These are phyloP conservation scores for Decorospora gaudefroyi DNA, from an alignment of 2,329 filamentous ascomycete species.

Conservation along the genomic window DNA sequence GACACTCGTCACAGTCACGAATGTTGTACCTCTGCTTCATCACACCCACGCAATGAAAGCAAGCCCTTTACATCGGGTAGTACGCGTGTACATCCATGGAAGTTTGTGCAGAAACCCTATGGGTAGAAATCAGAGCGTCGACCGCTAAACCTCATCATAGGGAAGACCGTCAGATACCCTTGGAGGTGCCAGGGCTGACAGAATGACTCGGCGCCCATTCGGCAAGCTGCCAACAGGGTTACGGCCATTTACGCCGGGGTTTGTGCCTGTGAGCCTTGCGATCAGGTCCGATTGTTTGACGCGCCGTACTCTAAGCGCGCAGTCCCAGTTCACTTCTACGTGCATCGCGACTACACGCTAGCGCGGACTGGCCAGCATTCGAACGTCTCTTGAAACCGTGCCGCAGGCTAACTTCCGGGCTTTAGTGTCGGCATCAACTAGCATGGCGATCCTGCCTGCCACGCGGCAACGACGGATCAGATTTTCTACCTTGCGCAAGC, in stretches of 20 bases:
- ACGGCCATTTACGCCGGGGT: background rate
- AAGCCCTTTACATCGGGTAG: too few species aligned
- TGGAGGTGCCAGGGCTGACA: background rate
- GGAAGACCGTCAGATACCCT: too few species aligned
- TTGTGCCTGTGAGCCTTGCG: background rate
- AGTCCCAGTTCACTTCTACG: constrained; percentile 2
- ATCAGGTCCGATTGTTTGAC: constrained; percentile 7
- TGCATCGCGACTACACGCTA: constrained; percentile 14
- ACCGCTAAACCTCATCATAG: too few species aligned
- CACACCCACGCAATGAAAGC: too few species aligned
- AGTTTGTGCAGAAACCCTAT: too few species aligned
- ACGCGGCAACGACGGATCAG: too few species aligned
- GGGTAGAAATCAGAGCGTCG: too few species aligned
- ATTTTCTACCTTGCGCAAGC: too few species aligned
- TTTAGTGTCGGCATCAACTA: background rate
- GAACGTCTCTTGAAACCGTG: constrained; percentile 1
- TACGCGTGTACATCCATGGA: too few species aligned
- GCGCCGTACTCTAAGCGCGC: constrained; percentile 10
- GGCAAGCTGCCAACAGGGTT: background rate
- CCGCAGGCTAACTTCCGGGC: constrained; percentile 2
- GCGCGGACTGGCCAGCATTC: background rate
- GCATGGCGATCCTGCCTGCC: background rate
- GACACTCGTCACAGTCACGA: constrained; percentile 7
- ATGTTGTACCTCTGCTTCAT: too few species aligned
- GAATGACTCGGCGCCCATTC: too few species aligned